phyloP scores from a whole-genome alignment of 2,329 filamentous ascomycete genomes.

The Pleoardoris graminearum region DNA sequence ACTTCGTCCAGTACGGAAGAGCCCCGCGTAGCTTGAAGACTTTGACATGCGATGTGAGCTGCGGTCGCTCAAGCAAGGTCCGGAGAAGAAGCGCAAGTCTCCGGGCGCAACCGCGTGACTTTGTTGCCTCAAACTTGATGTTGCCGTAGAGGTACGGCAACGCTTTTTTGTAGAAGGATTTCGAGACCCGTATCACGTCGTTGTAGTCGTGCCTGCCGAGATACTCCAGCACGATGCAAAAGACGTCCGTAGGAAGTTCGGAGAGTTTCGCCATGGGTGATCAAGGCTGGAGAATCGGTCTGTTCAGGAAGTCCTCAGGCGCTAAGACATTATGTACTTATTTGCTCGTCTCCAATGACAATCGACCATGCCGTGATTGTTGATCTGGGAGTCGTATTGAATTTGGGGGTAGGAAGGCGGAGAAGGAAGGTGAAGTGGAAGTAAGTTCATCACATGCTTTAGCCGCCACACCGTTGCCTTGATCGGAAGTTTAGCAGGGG shows the following conservation, averaged over 20 bases:
- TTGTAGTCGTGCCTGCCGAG: slow-evolving; percentile 20
- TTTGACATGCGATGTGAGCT: slow-evolving; percentile 17
- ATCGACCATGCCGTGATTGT: slow-evolving; percentile 1
- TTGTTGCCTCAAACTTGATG: slow-evolving; percentile 24
- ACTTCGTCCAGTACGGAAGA: slow-evolving; percentile 24
- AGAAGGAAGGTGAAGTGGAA: slow-evolving; percentile 15
- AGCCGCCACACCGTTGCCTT: slow-evolving; percentile 16
- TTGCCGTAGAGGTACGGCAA: slow-evolving; percentile 23
- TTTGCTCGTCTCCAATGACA: neutral
- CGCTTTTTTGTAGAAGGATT: slow-evolving; percentile 15
- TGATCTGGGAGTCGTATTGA: slow-evolving; percentile 10
- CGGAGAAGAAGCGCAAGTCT: slow-evolving; percentile 25
- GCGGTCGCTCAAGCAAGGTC: slow-evolving; percentile 26
- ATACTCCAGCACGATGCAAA: slow-evolving; percentile 19
- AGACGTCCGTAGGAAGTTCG: slow-evolving; percentile 20
- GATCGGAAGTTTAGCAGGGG: slow-evolving; percentile 10
- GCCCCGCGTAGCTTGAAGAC: slow-evolving; percentile 21
- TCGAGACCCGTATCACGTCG: slow-evolving; percentile 20
- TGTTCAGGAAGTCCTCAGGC: neutral
- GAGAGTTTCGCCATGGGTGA: slow-evolving; percentile 22
- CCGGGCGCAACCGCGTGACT: slow-evolving; percentile 23
- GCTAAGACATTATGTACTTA: slow-evolving; percentile 11
- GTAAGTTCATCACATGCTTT: slow-evolving; percentile 18
- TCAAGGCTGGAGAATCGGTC: neutral
- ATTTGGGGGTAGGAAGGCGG: slow-evolving; percentile 5